phyloP scores from a whole-genome alignment of 1,139 yeast species.

The Yamadazyma diddensiae region DNA sequence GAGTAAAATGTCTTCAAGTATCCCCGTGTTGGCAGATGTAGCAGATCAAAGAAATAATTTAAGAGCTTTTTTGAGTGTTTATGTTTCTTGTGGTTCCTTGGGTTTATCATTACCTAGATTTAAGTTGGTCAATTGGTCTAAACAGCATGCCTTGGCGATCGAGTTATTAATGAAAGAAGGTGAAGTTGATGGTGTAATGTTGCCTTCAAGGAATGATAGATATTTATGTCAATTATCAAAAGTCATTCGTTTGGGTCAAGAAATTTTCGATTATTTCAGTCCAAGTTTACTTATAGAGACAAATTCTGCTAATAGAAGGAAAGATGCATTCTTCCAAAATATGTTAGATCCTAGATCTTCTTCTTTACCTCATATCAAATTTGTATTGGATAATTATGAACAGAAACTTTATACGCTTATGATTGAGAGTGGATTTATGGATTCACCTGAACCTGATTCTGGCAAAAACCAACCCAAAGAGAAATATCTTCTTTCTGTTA shows the following conservation, averaged over 20 bases:
- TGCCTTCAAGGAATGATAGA: constrained; percentile 27
- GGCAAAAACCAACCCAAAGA: constrained; percentile 23
- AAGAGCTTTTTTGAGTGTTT: constrained; percentile 44
- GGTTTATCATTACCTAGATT: constrained; percentile 50
- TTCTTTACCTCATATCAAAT: constrained; percentile 14
- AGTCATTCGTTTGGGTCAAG: constrained; percentile 43
- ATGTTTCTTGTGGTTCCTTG: constrained; percentile 48
- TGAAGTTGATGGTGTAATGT: constrained; percentile 17
- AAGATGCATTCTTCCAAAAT: constrained; percentile 15
- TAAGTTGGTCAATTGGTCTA: constrained; percentile 46
- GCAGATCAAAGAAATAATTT: constrained; percentile 38
- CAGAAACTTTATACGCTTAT: constrained; percentile 18
- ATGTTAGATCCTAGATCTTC: constrained; percentile 15
- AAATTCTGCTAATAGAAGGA: constrained; percentile 7
- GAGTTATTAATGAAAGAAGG: constrained; percentile 27
- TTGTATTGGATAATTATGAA: constrained; percentile 21
- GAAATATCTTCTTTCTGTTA: constrained; percentile 30
- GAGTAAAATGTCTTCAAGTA: constrained; percentile 12
- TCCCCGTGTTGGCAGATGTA: constrained; percentile 20
- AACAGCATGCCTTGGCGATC: constrained; percentile 39
- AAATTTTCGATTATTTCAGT: constrained; percentile 31
- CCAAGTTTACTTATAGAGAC: constrained; percentile 13
- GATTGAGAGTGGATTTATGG: constrained; percentile 29
- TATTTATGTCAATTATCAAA: constrained; percentile 39
- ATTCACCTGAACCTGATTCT: constrained; percentile 12